phyloP scores from a whole-genome alignment of 2,329 filamentous ascomycete genomes.

The Metarhizium album region DNA sequence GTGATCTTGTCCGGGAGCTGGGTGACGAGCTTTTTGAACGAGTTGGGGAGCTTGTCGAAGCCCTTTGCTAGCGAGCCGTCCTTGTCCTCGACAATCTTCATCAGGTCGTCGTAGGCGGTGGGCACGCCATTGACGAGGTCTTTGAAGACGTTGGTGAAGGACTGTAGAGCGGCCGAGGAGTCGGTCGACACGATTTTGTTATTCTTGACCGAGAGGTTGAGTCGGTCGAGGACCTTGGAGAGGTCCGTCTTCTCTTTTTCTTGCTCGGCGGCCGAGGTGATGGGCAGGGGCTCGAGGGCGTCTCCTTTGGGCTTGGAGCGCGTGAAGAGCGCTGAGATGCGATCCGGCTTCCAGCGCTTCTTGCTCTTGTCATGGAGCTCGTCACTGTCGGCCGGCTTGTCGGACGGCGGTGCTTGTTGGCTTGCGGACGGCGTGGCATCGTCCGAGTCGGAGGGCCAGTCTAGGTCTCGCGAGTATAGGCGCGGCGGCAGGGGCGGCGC shows the following conservation, averaged over 20 bases:
- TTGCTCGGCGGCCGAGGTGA: conserved; percentile 28
- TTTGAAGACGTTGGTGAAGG: conserved; percentile 84
- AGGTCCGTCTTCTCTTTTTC: conserved; percentile 59
- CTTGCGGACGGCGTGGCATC: conserved; percentile 13
- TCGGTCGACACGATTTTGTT: conserved; percentile 80
- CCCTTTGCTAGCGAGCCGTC: conserved; percentile 48
- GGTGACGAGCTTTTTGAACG: conserved; percentile 78
- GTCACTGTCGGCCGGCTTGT: conserved; percentile 19
- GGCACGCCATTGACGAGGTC: conserved; percentile 88
- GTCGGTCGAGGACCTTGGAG: conserved; percentile 64
- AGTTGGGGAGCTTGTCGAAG: conserved; percentile 60
- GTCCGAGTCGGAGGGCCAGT: conserved; percentile 29
- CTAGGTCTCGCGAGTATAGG: conserved; percentile 38
- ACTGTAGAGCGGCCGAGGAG: conserved; percentile 67
- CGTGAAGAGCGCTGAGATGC: conserved; percentile 25
- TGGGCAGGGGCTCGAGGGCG: conserved; percentile 14
- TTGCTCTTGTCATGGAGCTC: conserved; percentile 22
- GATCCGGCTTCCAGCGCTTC: conserved; percentile 22
- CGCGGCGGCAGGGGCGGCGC: conserved; percentile 46
- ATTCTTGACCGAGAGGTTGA: conserved; percentile 75
- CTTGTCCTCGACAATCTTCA: conserved; percentile 46
- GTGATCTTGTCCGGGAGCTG: conserved; percentile 76
- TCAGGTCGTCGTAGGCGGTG: conserved; percentile 87
- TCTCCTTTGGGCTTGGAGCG: conserved; percentile 30
- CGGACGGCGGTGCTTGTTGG: not conserved